phyloP scores from a whole-genome alignment of 192 early-diverging fungal genomes.

The Geosiphon pyriformis region DNA sequence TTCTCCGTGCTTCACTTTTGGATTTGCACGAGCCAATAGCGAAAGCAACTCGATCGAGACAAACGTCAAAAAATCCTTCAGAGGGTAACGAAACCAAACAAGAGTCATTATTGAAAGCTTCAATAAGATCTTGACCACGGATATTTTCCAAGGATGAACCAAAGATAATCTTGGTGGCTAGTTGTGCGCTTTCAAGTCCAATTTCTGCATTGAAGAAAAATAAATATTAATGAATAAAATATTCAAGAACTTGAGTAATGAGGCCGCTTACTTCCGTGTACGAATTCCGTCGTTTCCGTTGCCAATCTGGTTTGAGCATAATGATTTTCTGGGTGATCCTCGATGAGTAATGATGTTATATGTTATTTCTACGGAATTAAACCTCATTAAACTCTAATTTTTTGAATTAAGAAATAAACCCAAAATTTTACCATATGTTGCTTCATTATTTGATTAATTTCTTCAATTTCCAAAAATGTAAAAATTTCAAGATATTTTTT shows the following conservation, averaged over 20 bases:
- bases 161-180: slow-evolving; percentile 73
- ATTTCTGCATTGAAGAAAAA: slow-evolving; percentile 30
- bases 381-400: too few relatives aligned
- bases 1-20: slow-evolving; percentile 75
- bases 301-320: slow-evolving; percentile 74
- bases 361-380: too few relatives aligned
- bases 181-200: slow-evolving; percentile 58
- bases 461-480: slow-evolving; percentile 62
- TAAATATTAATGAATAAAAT: slow-evolving; percentile 1
- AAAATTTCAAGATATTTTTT: slow-evolving; percentile 72
- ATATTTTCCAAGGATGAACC: slow-evolving; percentile 42
- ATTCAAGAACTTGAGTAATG: background rate
- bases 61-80: slow-evolving; percentile 39
- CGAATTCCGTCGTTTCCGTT: slow-evolving; percentile 79
- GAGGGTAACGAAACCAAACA: slow-evolving; percentile 47
- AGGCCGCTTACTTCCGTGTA: slow-evolving; percentile 66
- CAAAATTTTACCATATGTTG: slow-evolving; percentile 54
- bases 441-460: slow-evolving; percentile 57
- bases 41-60: slow-evolving; percentile 56
- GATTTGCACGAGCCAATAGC: slow-evolving; percentile 58
- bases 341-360: background rate
- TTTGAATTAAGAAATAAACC: background rate
- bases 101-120: slow-evolving; percentile 68
- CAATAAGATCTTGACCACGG: slow-evolving; percentile 51
- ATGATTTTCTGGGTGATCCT: slow-evolving; percentile 60